These are phyloP conservation scores for Talaromyces sp. DNA, from an alignment of 2,329 filamentous ascomycete species.

Conservation along the genomic window DNA sequence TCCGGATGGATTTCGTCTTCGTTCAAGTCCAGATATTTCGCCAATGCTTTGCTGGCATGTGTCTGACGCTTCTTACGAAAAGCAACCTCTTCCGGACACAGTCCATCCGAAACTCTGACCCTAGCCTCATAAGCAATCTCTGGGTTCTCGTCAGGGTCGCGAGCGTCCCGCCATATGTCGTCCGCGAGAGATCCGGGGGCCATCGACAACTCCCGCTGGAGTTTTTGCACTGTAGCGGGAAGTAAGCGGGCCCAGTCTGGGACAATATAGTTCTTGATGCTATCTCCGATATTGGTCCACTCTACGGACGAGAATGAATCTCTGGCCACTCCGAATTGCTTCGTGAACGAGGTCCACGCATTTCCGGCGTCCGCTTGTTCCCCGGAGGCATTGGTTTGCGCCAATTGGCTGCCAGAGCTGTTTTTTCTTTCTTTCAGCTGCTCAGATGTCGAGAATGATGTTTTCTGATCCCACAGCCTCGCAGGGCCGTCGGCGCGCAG, in stretches of 20 bases:
- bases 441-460: slow-evolving; percentile 19
- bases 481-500: slow-evolving; percentile 17
- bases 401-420: slow-evolving; percentile 2
- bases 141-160: slow-evolving; percentile 75
- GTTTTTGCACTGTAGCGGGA: slow-evolving; percentile 71
- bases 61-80: slow-evolving; percentile 66
- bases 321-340: slow-evolving; percentile 36
- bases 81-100: slow-evolving; percentile 77
- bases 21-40: slow-evolving; percentile 72
- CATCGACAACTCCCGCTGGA: slow-evolving; percentile 84
- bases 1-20: slow-evolving; percentile 83
- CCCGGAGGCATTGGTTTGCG: slow-evolving; percentile 12
- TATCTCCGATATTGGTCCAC: slow-evolving; percentile 44
- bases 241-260: slow-evolving; percentile 77
- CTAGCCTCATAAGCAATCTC: slow-evolving; percentile 78
- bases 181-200: slow-evolving; percentile 81
- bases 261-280: slow-evolving; percentile 65
- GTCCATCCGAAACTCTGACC: slow-evolving; percentile 73
- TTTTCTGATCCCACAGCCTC: slow-evolving; percentile 17
- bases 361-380: slow-evolving; percentile 18
- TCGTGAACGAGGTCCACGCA: slow-evolving; percentile 49
- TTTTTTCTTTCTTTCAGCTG: slow-evolving; percentile 13
- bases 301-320: slow-evolving; percentile 36
- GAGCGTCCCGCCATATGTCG: slow-evolving; percentile 89
- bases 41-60: slow-evolving; percentile 67